These are phyloP conservation scores for Golubevia sp. DNA, from an alignment of 1,284 basidiomycete genomes.

Conservation along the genomic window DNA sequence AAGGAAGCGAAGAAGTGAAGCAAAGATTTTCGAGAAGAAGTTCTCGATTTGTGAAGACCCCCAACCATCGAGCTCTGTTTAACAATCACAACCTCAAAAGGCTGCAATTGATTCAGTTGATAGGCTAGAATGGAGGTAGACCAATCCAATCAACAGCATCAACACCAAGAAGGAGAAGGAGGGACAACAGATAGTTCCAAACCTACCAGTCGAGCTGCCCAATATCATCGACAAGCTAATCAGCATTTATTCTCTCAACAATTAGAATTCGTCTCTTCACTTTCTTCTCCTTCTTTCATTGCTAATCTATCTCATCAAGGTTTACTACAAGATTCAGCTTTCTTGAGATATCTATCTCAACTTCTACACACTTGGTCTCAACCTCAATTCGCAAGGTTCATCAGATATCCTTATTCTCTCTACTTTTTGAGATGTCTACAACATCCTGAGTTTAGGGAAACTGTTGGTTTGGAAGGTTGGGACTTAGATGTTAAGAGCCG, in stretches of 20 bases:
- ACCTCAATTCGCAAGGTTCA: constrained; percentile 41
- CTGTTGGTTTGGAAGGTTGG: constrained; percentile 35
- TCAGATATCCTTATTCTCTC: constrained; percentile 48
- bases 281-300: constrained; percentile 50
- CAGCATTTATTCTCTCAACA: constrained; percentile 43
- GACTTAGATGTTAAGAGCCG: constrained; percentile 39
- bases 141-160: no score
- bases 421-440: constrained; percentile 40
- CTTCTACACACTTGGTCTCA: constrained; percentile 37
- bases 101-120: no score
- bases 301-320: constrained; percentile 37
- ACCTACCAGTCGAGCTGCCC: no score
- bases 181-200: no score
- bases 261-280: constrained; percentile 47
- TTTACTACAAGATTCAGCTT: constrained; percentile 26
- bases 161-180: no score
- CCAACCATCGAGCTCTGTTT: no score
- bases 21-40: no score
- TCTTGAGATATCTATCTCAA: constrained; percentile 40
- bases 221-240: constrained; percentile 15
- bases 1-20: no score
- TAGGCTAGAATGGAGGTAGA: no score
- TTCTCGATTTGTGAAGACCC: no score
- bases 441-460: constrained; percentile 34
- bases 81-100: no score